Evolutionary conservation across 306 rosid species (phyloP), one percentile per base, ranked within the genome.

Genomic region (Neltuma alba): DNA sequence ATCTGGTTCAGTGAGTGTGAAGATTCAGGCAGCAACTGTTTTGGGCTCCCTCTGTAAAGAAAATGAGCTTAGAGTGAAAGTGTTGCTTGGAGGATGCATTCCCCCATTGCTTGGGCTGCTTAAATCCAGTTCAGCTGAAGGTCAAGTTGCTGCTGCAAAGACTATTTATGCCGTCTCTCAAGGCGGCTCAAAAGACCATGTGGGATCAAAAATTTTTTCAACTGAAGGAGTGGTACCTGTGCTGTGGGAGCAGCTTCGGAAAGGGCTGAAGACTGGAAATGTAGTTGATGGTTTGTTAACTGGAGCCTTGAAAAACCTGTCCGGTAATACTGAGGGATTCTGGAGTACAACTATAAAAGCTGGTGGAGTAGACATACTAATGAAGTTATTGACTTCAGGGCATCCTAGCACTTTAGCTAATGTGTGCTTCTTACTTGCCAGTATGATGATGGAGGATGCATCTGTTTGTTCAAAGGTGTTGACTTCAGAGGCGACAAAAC

Each of bases 201-300:
- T 96, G 69, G 99, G 99, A 60, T 96, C 99, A 9, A 96, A 96
- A 85, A 96, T 96, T 2, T 96, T 93, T 84, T 92, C 99, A 66
- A 96, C 99, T 58, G 99, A 96, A 91, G 99, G 99, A 82, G 99
- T 96, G 83, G 98, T 96, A 71, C 98, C 97, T 0, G 96, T 88
- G 80, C 96, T 96, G 45, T 96, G 98, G 99, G 87, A 85, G 87
- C 94, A 88, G 86, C 89, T 96, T 81, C 82, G 61, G 44, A 90
- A 86, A 50, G 99, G 99, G 55, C 75, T 75, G 71, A 96, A 91
- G 86, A 50, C 89, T 21, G 97, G 93, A 81, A 90, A 86, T 50
- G 91, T 91, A 58, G 97, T 96, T 74, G 93, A 89, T 85, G 82
- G 87, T 85, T 88, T 96, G 88, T 85, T 96, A 88, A 93, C 94